Percentiles rank a stretch among this genome's conserved stretches.
Evolutionary conservation across 148 eudicot species (phyloP).

Genomic region (Rhododendron henanense): DNA sequence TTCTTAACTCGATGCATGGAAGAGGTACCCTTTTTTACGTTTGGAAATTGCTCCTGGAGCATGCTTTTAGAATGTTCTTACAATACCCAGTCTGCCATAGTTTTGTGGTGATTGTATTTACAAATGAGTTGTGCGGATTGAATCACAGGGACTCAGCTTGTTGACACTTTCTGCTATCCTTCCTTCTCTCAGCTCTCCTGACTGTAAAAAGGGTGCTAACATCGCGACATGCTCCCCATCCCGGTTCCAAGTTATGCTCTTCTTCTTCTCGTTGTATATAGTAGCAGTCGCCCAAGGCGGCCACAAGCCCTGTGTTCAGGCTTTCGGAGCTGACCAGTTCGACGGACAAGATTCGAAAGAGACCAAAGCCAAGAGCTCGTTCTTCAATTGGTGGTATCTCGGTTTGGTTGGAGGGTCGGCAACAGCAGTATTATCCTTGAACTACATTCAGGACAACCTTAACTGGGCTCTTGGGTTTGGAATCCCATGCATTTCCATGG

Average conservation of each 20-base stretch:
- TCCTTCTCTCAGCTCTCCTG: conserved; percentile 15
- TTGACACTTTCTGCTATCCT: conserved; percentile 51
- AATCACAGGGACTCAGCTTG: conserved; percentile 60
- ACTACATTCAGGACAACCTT: conserved; percentile 72
- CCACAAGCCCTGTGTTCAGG: conserved; percentile 78
- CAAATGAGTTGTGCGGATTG: not conserved
- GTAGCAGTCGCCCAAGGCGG: conserved; percentile 81
- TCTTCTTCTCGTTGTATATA: conserved; percentile 58
- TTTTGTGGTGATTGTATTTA: not conserved
- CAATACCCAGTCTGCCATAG: not conserved
- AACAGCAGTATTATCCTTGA: conserved; percentile 31
- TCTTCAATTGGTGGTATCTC: conserved; percentile 93
- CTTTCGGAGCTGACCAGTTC: conserved; percentile 97
- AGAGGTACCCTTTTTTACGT: too few species aligned
- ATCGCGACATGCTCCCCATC: conserved; percentile 24
- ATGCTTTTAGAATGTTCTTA: not conserved
- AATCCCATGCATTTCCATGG: conserved; percentile 71
- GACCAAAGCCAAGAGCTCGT: conserved; percentile 74
- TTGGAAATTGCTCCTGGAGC: not conserved
- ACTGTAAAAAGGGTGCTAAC: conserved; percentile 10
- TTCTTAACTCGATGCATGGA: not conserved
- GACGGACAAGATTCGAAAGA: conserved; percentile 62
- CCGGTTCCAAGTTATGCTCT: conserved; percentile 31
- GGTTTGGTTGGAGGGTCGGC: conserved; percentile 37
- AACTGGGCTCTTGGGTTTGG: conserved; percentile 91